A percentile compares a stretch with the other conserved stretches of the same genome.
Conservation (phyloP, 768 basidiomycete genomes). For the Suillus weaverae region DNA sequence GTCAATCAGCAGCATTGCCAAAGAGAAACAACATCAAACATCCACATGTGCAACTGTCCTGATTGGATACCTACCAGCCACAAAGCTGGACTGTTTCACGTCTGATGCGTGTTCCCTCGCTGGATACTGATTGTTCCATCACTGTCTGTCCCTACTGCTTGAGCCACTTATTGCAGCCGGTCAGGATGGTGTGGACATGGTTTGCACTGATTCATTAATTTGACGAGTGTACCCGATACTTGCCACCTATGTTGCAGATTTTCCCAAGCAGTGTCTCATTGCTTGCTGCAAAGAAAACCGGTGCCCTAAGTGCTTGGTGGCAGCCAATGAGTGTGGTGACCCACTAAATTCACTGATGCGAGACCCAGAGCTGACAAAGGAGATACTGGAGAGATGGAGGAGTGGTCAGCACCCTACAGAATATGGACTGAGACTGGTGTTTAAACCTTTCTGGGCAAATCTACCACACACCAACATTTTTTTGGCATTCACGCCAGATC, state of each 20-base stretch:
- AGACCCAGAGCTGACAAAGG: neutral
- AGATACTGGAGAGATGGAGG: conserved; percentile 1
- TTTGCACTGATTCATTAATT: conserved; percentile 16
- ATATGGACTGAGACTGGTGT: conserved; percentile 3
- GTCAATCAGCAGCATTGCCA: conserved; percentile 24
- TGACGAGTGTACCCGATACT: conserved; percentile 19
- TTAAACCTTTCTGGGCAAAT: conserved; percentile 42
- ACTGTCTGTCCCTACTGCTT: conserved; percentile 19
- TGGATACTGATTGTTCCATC: conserved; percentile 24
- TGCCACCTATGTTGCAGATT: neutral
- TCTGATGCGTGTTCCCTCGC: conserved; percentile 4
- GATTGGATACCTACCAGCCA: conserved; percentile 8
- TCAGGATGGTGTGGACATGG: conserved; percentile 18
- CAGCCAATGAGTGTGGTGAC: conserved; percentile 2
- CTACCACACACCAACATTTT: conserved; percentile 44
- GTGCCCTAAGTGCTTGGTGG: conserved; percentile 12
- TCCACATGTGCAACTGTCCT: conserved; percentile 12
- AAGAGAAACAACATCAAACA: conserved; percentile 14
- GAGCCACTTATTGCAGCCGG: conserved; percentile 18
- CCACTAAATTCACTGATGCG: conserved; percentile 2
- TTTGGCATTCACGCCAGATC: conserved; percentile 36
- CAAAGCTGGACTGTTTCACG: conserved; percentile 10
- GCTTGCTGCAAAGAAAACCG: conserved; percentile 15
- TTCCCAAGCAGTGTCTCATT: conserved; percentile 21
- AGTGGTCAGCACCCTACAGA: conserved; percentile 5